These are phyloP conservation scores for Calcarisporium arbuscula DNA, from an alignment of 2,329 filamentous ascomycete species.

Conservation along the genomic window DNA sequence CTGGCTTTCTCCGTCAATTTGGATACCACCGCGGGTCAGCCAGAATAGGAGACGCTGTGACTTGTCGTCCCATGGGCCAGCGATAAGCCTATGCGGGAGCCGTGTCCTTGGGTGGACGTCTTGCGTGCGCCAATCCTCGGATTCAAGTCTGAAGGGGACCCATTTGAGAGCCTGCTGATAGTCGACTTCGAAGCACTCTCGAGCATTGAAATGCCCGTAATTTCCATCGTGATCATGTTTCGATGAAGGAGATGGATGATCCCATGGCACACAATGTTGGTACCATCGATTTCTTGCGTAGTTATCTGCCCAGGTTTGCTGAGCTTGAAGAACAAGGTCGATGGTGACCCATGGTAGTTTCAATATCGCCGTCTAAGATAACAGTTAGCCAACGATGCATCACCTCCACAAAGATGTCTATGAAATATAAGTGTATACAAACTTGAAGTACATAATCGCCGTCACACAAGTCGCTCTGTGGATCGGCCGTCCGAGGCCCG, in stretches of 20 bases:
- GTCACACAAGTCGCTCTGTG: slow-evolving; percentile 11
- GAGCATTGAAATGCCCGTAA: slow-evolving; percentile 23
- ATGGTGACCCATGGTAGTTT: slow-evolving; percentile 37
- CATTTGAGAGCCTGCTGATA: slow-evolving; percentile 20
- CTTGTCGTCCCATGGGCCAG: slow-evolving; percentile 35
- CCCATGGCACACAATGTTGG: slow-evolving; percentile 22
- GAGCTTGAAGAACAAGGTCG: slow-evolving; percentile 40
- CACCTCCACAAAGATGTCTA: not conserved
- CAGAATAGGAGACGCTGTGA: slow-evolving; percentile 37
- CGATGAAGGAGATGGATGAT: slow-evolving; percentile 6
- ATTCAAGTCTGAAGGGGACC: slow-evolving; percentile 14
- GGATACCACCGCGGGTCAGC: slow-evolving; percentile 34
- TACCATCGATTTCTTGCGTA: slow-evolving; percentile 27
- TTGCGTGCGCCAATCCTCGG: slow-evolving; percentile 16
- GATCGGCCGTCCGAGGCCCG: slow-evolving; percentile 9
- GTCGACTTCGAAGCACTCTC: slow-evolving; percentile 29
- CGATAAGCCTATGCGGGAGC: slow-evolving; percentile 34
- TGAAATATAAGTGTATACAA: slow-evolving; percentile 11
- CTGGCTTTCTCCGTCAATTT: slow-evolving; percentile 19
- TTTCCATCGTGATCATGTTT: slow-evolving; percentile 17
- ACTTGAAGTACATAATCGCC: slow-evolving; percentile 41
- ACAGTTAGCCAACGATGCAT: slow-evolving; percentile 7
- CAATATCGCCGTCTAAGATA: slow-evolving; percentile 34
- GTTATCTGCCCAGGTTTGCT: slow-evolving; percentile 39
- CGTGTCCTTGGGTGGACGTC: slow-evolving; percentile 33